Conservation (phyloP, 2,329 filamentous ascomycete genomes). For the Nemania serpens region DNA sequence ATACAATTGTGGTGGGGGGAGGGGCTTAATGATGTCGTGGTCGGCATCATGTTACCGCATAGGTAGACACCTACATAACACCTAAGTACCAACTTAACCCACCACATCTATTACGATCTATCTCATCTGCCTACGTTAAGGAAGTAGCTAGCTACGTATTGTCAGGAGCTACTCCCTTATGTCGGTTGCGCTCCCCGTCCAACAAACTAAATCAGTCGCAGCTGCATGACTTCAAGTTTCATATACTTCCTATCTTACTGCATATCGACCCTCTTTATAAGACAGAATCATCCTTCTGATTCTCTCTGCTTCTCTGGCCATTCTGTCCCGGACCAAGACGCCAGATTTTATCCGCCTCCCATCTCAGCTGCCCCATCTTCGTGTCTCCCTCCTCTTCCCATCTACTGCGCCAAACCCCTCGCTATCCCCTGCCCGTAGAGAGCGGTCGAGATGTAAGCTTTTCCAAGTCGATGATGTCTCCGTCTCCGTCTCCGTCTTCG, state of each 20-base stretch:
- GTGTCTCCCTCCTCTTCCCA: background rate
- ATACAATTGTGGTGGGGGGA: no score
- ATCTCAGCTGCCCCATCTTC: background rate
- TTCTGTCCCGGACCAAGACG: background rate
- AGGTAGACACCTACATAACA: no score
- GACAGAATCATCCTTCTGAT: slow-evolving; percentile 11
- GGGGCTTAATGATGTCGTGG: no score
- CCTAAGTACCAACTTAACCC: no score
- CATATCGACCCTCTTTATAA: slow-evolving; percentile 3
- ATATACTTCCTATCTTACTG: background rate
- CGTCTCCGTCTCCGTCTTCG: background rate
- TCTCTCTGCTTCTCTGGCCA: slow-evolving; percentile 17
- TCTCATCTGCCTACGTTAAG: no score
- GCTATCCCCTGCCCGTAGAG: background rate
- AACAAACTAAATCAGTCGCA: no score
- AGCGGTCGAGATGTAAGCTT: slow-evolving; percentile 25
- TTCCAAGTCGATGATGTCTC: background rate
- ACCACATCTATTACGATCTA: no score
- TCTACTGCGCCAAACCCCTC: background rate
- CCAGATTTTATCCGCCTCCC: background rate
- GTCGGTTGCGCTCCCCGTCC: no score
- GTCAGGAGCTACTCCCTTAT: no score
- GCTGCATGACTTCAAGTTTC: no score
- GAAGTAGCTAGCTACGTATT: no score
- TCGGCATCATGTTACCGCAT: no score